Evolutionary conservation across 139 green algal species (phyloP).

Genomic region (Zygnema cylindricum): DNA sequence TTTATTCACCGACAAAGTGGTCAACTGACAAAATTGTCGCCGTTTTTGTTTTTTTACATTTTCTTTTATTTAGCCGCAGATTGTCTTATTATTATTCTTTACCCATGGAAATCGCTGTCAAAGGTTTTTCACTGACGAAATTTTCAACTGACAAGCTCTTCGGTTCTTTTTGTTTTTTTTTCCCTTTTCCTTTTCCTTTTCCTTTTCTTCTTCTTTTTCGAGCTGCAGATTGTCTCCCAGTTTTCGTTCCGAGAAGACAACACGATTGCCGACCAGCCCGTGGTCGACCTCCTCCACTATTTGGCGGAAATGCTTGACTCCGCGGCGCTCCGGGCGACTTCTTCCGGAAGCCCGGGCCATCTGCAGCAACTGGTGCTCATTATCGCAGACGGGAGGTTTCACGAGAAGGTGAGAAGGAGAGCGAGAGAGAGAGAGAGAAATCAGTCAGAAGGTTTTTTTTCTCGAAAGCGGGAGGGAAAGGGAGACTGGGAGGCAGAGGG

Average conservation of each 20-base stretch:
- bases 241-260: conserved; percentile 83
- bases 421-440: too few relatives aligned
- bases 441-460: too few relatives aligned
- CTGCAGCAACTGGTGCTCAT: conserved; percentile 96
- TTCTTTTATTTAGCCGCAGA: not conserved
- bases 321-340: conserved; percentile 55
- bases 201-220: not conserved
- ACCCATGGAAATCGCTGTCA: not conserved
- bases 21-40: not conserved
- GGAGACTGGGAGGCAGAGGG: too few relatives aligned
- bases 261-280: conserved; percentile 90
- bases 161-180: not conserved
- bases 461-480: too few relatives aligned
- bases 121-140: not conserved
- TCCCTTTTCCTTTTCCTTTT: not conserved
- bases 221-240: conserved; percentile 56
- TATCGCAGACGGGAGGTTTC: conserved; percentile 94
- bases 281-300: conserved; percentile 83
- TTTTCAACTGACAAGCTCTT: too few relatives aligned
- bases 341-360: not conserved
- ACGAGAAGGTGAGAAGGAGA: conserved; percentile 94
- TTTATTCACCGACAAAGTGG: too few relatives aligned
- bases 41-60: not conserved
- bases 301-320: conserved; percentile 78
- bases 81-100: not conserved